Conservation (phyloP, 192 early-diverging fungal genomes). For the Phlyctochytrium bullatum region DNA sequence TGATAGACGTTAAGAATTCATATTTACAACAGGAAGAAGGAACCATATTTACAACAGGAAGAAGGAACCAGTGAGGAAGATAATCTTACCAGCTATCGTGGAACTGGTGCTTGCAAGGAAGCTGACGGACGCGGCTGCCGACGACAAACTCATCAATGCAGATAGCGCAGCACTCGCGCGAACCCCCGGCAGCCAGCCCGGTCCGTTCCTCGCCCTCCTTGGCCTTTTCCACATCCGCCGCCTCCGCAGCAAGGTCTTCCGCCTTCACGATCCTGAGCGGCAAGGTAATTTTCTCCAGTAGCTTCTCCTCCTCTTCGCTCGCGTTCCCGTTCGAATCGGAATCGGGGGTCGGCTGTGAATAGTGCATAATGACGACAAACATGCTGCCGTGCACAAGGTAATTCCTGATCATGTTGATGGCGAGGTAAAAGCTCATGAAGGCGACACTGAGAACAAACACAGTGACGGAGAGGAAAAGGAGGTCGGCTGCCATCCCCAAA, state of each 20-base stretch:
- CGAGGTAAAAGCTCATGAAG: conserved; percentile 14
- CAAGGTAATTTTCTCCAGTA: not conserved
- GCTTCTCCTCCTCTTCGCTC: not conserved
- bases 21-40: no score
- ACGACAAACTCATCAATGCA: conserved; percentile 50
- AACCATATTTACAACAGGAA: no score
- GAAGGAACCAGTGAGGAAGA: not conserved
- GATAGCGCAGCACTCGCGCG: conserved; percentile 43
- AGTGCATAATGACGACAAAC: not conserved
- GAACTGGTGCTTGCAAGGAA: conserved; percentile 50
- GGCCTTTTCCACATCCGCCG: conserved; percentile 1
- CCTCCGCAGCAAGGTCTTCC: not conserved
- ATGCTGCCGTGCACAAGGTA: conserved; percentile 19
- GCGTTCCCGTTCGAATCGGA: no score
- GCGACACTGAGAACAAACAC: conserved; percentile 8
- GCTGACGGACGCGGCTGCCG: conserved; percentile 33
- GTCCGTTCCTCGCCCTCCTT: conserved; percentile 16
- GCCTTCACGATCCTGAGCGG: not conserved
- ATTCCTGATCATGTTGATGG: conserved; percentile 15
- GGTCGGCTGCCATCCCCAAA: not conserved
- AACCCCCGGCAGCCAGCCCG: conserved; percentile 16
- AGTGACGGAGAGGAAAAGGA: conserved; percentile 7
- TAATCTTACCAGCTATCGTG: conserved; percentile 37
- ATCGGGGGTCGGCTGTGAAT: not conserved
- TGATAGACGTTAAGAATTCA: not conserved